Evolutionary conservation across 2,329 filamentous ascomycete species (phyloP), one percentile per base, ranked within the genome.

Genomic region (Curvularia lunata): DNA sequence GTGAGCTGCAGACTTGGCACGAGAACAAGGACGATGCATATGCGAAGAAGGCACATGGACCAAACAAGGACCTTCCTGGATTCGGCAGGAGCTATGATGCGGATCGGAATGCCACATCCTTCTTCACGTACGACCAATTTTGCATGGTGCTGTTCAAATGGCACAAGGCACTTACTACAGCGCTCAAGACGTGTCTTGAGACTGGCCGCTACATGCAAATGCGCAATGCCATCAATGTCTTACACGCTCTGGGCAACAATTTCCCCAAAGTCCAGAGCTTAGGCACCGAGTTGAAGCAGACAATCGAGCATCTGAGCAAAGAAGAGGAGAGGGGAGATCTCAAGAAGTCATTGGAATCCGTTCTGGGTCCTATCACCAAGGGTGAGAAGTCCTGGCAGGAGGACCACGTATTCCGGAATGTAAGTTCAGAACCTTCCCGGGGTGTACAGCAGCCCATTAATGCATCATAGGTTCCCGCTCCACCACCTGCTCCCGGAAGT

Each of bases 191-290:
- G 37, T 97, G 94, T 73, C 83, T 99, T 46, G 86, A 87, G 18
- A 89, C 89, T 27, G 88, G 86, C 30, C 94, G 98, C 77, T 99
- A 95, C 85, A 97, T 97, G 90, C 93, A 97, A 75, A 96, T 98
- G 73, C 88, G 94, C 54, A 99, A 99, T 74, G 92, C 92, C 43
- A 96, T 98, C 65, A 95, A 90, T 56, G 84, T 98, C 4, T 82
- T 99, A 58, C 96, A 95, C 73, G 85, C 86, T 10, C 84, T 97
- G 47, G 85, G 91, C 23, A 87, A 92, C 49, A 85, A 88, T 69
- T 99, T 97, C 82, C 96, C 95, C 4, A 89, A 88, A 16, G 86
- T 98, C 56, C 92, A 96, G 71, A 95, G 92, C 75, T 94, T 96
- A 84, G 95, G 91, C 32, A 83, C 85, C 30, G 81, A 84, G 34